These are phyloP conservation scores for Avena sativa DNA, from an alignment of 176 grass and related monocot species.

Conservation along the genomic window DNA sequence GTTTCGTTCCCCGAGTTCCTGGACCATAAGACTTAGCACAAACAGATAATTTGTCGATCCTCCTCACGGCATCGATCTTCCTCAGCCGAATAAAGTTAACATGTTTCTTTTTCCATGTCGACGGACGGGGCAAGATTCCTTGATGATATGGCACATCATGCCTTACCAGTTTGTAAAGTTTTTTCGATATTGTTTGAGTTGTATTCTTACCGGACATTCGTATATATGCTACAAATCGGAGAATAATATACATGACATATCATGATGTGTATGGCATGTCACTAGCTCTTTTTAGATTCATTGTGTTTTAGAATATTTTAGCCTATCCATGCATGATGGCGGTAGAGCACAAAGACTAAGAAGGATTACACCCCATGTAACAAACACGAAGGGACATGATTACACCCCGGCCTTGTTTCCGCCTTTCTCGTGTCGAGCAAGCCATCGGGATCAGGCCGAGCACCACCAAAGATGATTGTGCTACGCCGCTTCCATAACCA, in stretches of 20 bases:
- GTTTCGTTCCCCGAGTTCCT: not conserved
- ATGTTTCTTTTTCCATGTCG: too few relatives aligned
- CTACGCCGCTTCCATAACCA: too few relatives aligned
- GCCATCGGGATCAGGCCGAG: too few relatives aligned
- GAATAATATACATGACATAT: not conserved
- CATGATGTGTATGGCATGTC: not conserved
- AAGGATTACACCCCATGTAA: not conserved
- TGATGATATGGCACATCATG: not conserved
- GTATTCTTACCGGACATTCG: not conserved
- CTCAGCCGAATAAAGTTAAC: too few relatives aligned
- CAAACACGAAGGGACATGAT: not conserved
- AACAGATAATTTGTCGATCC: too few relatives aligned
- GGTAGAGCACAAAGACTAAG: not conserved
- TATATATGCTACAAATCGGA: not conserved
- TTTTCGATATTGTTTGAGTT: not conserved
- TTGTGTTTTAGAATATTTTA: constrained; percentile 5
- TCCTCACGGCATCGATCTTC: too few relatives aligned
- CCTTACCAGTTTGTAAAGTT: not conserved
- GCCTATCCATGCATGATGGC: not conserved
- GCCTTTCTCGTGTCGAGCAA: too few relatives aligned
- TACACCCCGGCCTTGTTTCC: too few relatives aligned
- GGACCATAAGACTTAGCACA: not conserved
- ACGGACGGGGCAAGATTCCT: too few relatives aligned
- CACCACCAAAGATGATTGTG: too few relatives aligned
- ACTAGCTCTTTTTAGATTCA: not conserved